Evolutionary conservation across 345 rosid genomes (phyloP).

Genomic region (Corymbia maculata): DNA sequence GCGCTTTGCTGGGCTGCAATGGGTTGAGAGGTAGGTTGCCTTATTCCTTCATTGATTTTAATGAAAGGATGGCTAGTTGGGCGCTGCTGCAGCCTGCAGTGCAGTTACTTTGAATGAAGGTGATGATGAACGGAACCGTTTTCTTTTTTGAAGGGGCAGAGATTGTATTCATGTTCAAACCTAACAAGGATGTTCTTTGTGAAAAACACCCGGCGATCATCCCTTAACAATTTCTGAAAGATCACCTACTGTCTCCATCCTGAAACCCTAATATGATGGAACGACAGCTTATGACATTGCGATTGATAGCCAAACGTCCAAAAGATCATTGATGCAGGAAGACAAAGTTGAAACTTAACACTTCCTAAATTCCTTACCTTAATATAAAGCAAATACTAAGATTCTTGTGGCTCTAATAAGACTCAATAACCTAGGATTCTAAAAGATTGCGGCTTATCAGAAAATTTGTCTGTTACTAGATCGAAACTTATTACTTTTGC

Average conservation of each 20-base stretch:
- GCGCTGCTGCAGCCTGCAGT: neutral
- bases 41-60: slow-evolving; percentile 2
- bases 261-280: neutral
- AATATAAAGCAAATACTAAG: neutral
- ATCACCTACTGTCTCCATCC: neutral
- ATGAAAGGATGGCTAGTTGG: slow-evolving; percentile 17
- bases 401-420: neutral
- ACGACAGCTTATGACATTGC: neutral
- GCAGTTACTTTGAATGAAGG: slow-evolving; percentile 2
- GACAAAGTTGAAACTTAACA: neutral
- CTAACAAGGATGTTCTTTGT: neutral
- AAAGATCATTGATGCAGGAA: neutral
- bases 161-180: neutral
- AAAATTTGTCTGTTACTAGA: neutral
- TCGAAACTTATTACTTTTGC: neutral
- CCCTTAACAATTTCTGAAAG: slow-evolving; percentile 1
- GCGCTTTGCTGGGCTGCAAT: neutral
- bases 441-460: neutral
- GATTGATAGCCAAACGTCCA: neutral
- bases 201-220: neutral
- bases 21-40: neutral
- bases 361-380: neutral
- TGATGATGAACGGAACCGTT: neutral
- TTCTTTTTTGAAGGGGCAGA: neutral
- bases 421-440: neutral